Percentiles rank a stretch among this genome's conserved stretches.
Evolutionary conservation across 345 rosid genomes (phyloP).

Genomic region (Eucalyptus pauciflora): DNA sequence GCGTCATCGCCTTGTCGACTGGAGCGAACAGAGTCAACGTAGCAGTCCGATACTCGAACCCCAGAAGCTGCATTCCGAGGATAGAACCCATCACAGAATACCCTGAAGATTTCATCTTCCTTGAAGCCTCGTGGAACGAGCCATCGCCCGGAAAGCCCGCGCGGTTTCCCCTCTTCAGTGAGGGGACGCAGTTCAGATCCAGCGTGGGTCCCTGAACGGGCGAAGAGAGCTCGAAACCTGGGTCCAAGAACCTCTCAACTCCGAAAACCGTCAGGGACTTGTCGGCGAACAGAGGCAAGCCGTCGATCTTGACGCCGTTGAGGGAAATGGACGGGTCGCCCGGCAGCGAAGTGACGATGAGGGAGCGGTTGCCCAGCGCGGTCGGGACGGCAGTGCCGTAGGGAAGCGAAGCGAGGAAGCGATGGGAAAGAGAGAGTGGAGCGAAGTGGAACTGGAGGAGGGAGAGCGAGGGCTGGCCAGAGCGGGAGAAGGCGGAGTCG

Average conservation of each 20-base stretch:
- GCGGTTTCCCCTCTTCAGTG: not conserved
- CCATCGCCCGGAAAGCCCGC: not conserved
- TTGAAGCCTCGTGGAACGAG: conserved; percentile 2
- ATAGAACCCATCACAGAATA: conserved; percentile 29
- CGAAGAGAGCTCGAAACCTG: not conserved
- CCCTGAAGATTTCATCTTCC: conserved; percentile 19
- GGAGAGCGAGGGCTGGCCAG: conserved; percentile 33
- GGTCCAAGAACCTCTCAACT: conserved; percentile 16
- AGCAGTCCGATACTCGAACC: conserved; percentile 4
- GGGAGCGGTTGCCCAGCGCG: conserved; percentile 14
- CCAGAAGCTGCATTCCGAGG: conserved; percentile 28
- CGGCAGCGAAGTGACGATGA: conserved; percentile 12
- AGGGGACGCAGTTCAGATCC: not conserved
- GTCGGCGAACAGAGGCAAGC: conserved; percentile 16
- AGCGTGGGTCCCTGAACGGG: not conserved
- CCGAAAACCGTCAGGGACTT: conserved; percentile 24
- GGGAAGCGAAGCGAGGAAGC: conserved; percentile 19
- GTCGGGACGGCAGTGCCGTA: conserved; percentile 23
- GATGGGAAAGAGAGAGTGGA: conserved; percentile 15
- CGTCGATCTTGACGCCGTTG: conserved; percentile 18
- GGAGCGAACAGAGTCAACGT: conserved; percentile 34
- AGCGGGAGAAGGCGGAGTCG: conserved; percentile 22
- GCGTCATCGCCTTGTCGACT: conserved; percentile 8
- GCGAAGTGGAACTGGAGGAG: conserved; percentile 31
- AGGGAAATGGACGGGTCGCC: not conserved